Evolutionary conservation across 1,139 yeast species (phyloP).

Genomic region (Pichia sp.): DNA sequence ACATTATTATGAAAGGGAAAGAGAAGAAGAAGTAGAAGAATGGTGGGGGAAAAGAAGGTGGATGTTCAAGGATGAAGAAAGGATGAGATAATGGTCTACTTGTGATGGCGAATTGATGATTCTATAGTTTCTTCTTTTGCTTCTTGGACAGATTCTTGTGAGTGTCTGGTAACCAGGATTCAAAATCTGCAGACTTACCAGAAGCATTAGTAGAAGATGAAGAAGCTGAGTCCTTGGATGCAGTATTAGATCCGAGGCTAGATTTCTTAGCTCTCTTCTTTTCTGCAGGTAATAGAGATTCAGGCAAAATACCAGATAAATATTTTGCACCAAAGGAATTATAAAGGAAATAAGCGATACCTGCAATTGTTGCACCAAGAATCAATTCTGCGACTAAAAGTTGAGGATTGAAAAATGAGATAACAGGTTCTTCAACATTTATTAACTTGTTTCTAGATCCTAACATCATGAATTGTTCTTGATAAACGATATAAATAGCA

Average conservation of each 20-base stretch:
- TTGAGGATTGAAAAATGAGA: conserved; percentile 69
- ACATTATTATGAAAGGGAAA: neutral
- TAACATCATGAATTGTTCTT: conserved; percentile 47
- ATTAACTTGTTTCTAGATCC: conserved; percentile 55
- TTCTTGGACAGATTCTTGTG: conserved; percentile 25
- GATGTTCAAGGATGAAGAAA: too few species aligned
- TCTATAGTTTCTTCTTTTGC: conserved; percentile 20
- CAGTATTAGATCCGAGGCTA: too few species aligned
- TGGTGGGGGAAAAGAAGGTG: too few species aligned
- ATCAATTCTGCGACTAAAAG: conserved; percentile 56
- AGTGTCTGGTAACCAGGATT: conserved; percentile 53
- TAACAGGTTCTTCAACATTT: conserved; percentile 52
- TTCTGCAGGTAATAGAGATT: conserved; percentile 28
- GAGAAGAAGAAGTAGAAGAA: neutral
- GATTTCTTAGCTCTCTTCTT: too few species aligned
- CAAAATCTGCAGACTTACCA: conserved; percentile 33
- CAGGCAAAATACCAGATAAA: conserved; percentile 30
- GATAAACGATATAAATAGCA: conserved; percentile 45
- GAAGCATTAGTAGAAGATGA: too few species aligned
- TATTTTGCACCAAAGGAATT: conserved; percentile 39
- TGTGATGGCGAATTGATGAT: too few species aligned
- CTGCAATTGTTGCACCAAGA: conserved; percentile 44
- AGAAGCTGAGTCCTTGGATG: too few species aligned
- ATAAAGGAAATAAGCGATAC: conserved; percentile 43
- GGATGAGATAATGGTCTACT: too few species aligned